Conservation (phyloP, 2,329 filamentous ascomycete species). For the Gnomoniopsis smithogilvyi region DNA sequence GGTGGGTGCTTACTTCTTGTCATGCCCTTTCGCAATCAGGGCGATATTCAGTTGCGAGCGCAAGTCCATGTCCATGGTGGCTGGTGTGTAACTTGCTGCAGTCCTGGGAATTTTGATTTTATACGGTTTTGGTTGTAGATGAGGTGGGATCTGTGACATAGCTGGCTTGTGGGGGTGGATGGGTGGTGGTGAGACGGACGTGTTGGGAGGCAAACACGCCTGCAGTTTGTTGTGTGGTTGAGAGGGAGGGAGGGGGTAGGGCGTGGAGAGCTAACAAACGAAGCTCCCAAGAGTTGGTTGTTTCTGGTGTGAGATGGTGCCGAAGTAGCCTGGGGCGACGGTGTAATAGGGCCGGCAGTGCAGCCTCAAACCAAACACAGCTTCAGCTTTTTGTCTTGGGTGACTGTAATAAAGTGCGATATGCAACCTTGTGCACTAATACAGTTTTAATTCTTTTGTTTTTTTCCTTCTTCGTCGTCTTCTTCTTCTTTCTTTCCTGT, state of each 20-base stretch:
- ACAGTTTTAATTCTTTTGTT: too few species aligned
- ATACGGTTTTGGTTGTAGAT: constrained; percentile 36
- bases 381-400: too few species aligned
- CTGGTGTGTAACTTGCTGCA: constrained; percentile 57
- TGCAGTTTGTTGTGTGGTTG: neutral
- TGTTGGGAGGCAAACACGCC: neutral
- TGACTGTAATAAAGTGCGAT: too few species aligned
- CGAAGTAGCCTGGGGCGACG: too few species aligned
- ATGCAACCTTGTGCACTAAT: too few species aligned
- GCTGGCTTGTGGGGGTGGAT: constrained; percentile 12
- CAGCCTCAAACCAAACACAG: too few species aligned
- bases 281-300: neutral
- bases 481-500: too few species aligned
- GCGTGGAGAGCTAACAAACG: neutral
- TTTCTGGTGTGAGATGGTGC: neutral
- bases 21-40: constrained; percentile 56
- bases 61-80: constrained; percentile 59
- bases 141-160: constrained; percentile 19
- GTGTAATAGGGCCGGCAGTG: too few species aligned
- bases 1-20: constrained; percentile 46
- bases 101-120: constrained; percentile 60
- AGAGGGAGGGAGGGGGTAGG: neutral
- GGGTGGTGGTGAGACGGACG: constrained; percentile 6
- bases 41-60: constrained; percentile 60
- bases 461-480: too few species aligned